These are phyloP conservation scores for Canariomyces notabilis DNA, from an alignment of 2,329 filamentous ascomycete genomes.

Conservation along the genomic window DNA sequence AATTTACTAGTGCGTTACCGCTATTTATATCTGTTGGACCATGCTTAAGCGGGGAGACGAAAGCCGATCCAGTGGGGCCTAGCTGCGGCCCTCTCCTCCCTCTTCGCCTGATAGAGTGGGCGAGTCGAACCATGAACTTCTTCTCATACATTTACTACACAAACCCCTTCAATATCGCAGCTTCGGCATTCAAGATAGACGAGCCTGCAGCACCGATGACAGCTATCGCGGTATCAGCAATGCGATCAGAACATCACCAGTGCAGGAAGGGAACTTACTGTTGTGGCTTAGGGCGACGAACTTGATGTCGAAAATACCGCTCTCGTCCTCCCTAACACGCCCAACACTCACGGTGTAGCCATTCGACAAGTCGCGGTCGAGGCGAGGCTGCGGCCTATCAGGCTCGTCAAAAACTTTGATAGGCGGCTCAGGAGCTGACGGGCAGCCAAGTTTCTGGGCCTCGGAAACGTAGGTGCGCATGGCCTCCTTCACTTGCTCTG, in stretches of 20 bases:
- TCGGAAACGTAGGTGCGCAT: slow-evolving; percentile 78
- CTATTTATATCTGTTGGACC: too few relatives aligned
- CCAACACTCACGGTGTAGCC: slow-evolving; percentile 93
- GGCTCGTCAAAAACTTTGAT: slow-evolving; percentile 87
- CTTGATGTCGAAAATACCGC: slow-evolving; percentile 87
- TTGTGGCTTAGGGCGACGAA: slow-evolving; percentile 89
- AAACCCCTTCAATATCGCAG: slow-evolving; percentile 82
- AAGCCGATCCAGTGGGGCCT: too few relatives aligned
- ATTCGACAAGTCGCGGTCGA: slow-evolving; percentile 78
- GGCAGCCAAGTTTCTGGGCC: slow-evolving; percentile 76
- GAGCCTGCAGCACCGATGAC: slow-evolving; percentile 96
- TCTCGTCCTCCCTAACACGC: slow-evolving; percentile 77
- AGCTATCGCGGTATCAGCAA: slow-evolving; percentile 41
- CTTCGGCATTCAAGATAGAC: slow-evolving; percentile 90
- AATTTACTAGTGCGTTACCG: too few relatives aligned
- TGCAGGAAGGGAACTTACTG: slow-evolving; percentile 40
- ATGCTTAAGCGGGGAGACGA: too few relatives aligned
- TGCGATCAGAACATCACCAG: slow-evolving; percentile 16
- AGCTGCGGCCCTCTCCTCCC: too few relatives aligned
- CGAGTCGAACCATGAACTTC: too few relatives aligned
- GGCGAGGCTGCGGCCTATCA: slow-evolving; percentile 83
- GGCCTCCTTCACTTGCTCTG: slow-evolving; percentile 71
- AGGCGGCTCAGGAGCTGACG: slow-evolving; percentile 73
- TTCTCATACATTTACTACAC: slow-evolving; percentile 8
- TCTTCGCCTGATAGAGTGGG: too few relatives aligned